phyloP scores from a whole-genome alignment of 129 eudicot species.

The Flaveria linearis region DNA sequence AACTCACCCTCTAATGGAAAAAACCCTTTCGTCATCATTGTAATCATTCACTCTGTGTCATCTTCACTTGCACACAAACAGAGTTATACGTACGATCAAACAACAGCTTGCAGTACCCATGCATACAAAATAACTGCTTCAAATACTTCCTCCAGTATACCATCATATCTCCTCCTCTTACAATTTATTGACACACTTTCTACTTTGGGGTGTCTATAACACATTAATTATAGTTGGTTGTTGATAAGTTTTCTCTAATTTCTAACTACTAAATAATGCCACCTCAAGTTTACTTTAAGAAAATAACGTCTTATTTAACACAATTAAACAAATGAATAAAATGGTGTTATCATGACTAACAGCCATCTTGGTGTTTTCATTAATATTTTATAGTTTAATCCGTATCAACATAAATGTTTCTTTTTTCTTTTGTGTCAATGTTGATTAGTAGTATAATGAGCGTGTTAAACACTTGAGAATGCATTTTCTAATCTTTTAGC shows the following conservation, averaged over 20 bases:
- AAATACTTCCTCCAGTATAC: constrained; percentile 37
- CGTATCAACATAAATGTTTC: too few species aligned
- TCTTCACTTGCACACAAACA: constrained; percentile 32
- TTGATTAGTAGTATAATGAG: too few species aligned
- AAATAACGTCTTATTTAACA: background rate
- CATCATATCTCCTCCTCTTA: constrained; percentile 35
- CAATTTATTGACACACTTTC: constrained; percentile 36
- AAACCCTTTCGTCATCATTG: constrained; percentile 46
- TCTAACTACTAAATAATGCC: background rate
- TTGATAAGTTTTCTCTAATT: background rate
- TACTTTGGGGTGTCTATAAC: constrained; percentile 20
- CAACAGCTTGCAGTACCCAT: constrained; percentile 34
- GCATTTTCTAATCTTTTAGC: too few species aligned
- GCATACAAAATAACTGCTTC: constrained; percentile 41
- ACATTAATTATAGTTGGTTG: background rate
- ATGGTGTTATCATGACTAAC: background rate
- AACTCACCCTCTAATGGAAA: constrained; percentile 45
- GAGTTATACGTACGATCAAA: constrained; percentile 33
- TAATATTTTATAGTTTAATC: background rate
- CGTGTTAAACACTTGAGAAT: too few species aligned
- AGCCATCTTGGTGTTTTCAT: background rate
- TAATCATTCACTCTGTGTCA: constrained; percentile 44
- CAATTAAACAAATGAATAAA: background rate
- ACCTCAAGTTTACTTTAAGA: background rate
- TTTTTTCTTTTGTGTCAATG: too few species aligned